Evolutionary conservation across 2,329 filamentous ascomycete genomes (phyloP).

Genomic region (Calonectria pseudoturangicola): DNA sequence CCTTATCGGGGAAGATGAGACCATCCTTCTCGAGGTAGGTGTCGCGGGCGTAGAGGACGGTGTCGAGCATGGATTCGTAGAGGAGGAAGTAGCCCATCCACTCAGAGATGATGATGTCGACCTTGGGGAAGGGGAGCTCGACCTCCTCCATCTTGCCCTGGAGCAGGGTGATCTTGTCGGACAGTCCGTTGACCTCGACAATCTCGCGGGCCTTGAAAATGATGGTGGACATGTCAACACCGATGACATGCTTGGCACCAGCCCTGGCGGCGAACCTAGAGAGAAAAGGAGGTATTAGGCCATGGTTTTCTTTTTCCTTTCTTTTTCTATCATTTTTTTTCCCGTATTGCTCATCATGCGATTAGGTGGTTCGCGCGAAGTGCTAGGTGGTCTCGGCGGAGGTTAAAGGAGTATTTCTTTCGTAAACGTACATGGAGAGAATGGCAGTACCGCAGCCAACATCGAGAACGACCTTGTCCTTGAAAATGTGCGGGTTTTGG

Average conservation of each 20-base stretch:
- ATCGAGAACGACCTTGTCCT: constrained; percentile 90
- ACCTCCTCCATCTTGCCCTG: constrained; percentile 99
- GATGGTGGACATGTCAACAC: constrained; percentile 99
- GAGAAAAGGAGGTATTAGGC: constrained; percentile 33
- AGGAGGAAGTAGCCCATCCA: constrained; percentile 99
- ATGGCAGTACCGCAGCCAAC: constrained; percentile 98
- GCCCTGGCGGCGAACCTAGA: constrained; percentile 95
- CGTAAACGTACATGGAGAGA: constrained; percentile 89
- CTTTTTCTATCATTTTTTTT: not conserved
- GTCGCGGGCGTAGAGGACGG: constrained; percentile 96
- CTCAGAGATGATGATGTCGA: constrained; percentile 99
- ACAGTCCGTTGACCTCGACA: constrained; percentile 91
- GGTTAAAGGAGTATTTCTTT: constrained; percentile 16
- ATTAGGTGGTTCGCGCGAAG: not conserved
- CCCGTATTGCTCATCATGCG: not conserved
- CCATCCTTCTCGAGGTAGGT: constrained; percentile 90
- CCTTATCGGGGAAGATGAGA: constrained; percentile 99
- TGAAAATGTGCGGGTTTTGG: constrained; percentile 96
- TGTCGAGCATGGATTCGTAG: constrained; percentile 99
- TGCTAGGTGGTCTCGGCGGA: constrained; percentile 1
- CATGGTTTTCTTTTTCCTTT: constrained; percentile 1
- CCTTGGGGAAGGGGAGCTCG: constrained; percentile 91
- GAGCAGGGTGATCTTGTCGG: constrained; percentile 96
- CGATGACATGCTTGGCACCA: constrained; percentile 98
- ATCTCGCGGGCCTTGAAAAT: constrained; percentile 99